These are phyloP conservation scores for Stagonosporopsis cucurbitacearum DNA, from an alignment of 2,329 filamentous ascomycete species.

Conservation along the genomic window DNA sequence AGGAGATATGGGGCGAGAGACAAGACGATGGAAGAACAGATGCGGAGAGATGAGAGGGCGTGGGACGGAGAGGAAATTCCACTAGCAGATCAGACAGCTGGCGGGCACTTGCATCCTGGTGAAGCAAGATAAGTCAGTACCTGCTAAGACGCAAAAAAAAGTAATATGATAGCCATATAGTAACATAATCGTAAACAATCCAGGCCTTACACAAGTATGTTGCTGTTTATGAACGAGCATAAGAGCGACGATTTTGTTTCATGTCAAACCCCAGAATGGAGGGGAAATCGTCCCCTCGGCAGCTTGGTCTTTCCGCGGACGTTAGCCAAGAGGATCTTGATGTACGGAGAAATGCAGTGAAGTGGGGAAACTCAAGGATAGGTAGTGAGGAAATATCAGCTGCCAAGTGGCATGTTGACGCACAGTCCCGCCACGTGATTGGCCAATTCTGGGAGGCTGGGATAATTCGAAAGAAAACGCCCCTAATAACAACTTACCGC, in stretches of 20 bases:
- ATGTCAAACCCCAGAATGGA: too few relatives aligned
- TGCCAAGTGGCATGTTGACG: too few relatives aligned
- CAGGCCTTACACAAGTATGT: not conserved
- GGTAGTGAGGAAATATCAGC: too few relatives aligned
- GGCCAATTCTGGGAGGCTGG: not conserved
- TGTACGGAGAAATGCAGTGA: too few relatives aligned
- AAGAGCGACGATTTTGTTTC: too few relatives aligned
- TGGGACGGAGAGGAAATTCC: slow-evolving; percentile 1
- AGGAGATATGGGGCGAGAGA: not conserved
- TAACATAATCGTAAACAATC: not conserved
- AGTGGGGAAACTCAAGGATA: too few relatives aligned
- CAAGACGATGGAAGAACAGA: slow-evolving; percentile 9
- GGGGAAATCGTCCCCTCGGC: too few relatives aligned
- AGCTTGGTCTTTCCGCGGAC: too few relatives aligned
- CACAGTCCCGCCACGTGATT: too few relatives aligned
- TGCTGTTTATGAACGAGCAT: too few relatives aligned
- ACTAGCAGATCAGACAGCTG: not conserved
- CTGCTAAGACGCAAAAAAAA: not conserved
- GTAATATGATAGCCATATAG: not conserved
- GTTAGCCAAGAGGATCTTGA: too few relatives aligned
- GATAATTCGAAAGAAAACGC: not conserved
- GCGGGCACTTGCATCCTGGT: not conserved
- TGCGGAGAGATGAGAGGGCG: slow-evolving; percentile 4
- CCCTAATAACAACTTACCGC: not conserved
- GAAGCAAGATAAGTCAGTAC: not conserved